Evolutionary conservation across 2,329 filamentous ascomycete species (phyloP), one percentile per base, ranked within the genome.

Genomic region (Lecanicillium sp.): DNA sequence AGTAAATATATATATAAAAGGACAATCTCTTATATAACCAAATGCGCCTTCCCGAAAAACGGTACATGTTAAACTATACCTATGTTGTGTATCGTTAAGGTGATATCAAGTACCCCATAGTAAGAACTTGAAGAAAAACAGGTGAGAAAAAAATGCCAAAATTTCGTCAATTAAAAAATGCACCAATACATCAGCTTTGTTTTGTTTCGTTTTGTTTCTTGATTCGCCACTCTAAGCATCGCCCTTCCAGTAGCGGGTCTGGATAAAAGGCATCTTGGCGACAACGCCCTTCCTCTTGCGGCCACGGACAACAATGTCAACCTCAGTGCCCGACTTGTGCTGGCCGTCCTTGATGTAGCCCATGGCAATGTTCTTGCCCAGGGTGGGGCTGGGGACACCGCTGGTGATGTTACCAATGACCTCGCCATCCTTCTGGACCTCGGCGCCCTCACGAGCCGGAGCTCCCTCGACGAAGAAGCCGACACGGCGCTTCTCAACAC

Each of bases 361-460:
- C 92, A 98, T 98, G 41, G 90, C 88, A 45, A 98, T 90, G 60
- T 96, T 95, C 68, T 83, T 83, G 47, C 81, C 80, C 34, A 95
- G 66, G 0, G 83, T 85, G 3, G 92, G 92, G 55, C 83, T 89
- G 1, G 92, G 92, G 48, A 87, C 85, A 13, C 92, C 92, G 50
- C 86, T 94, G 5, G 92, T 98, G 45, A 98, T 71, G 27, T 69
- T 73, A 12, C 92, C 92, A 40, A 96, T 72, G 50, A 76, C 75
- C 49, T 82, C 64, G 22, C 77, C 78, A 5, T 76, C 70, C 43
- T 73, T 58, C 22, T 89, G 70, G 45, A 98, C 83, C 52, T 86
- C 73, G 9, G 83, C 87, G 18, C 90, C 92, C 63, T 96, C 90
- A 38, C 92, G 76, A 3, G 90, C 92, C 1, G 92, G 90, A 1